Base-by-base conservation (phyloP, 2,329 filamentous ascomycete genomes). In the Xylariomycetidae sp. region DNA sequence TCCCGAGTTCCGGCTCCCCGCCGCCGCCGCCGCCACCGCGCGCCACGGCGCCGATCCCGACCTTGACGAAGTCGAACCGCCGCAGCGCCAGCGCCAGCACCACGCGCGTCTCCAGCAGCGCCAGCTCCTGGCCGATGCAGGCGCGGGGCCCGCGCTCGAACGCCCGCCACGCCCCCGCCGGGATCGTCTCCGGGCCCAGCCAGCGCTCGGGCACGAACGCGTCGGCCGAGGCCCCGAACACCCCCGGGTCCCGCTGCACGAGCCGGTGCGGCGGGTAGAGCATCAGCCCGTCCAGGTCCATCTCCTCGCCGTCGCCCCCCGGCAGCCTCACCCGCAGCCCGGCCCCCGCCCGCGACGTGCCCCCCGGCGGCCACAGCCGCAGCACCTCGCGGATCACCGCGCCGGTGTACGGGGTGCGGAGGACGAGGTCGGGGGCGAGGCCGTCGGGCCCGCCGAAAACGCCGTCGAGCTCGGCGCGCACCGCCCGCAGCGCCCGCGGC, bases 121-220 rank as follows among this genome's bases (percentile, higher is more conserved):
- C 52, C 8, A 58, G 30, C 23, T 47, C 41, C 38, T 56, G 51
- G 5, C 52, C 54, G n/a, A 57, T 47, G 29, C 54, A 57, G 10
- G 37, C 46, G 2, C 54, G 33, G 3, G 57, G 50, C 0, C 57
- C 57, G 13, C 43, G 34, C 23, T 58, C 56, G 22, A 61, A 61
- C 1, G 52, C 47, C 1, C 56, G 44, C 40, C 43, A 60, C 6
- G 54, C 53, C 7, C 30, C 25, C 14, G 26, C 28, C 16, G 38
- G 35, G 12, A 37, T 31, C 30, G 7, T 48, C 19, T 36, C 42
- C 10, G 44, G 42, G 38, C 41, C 47, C 4, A 42, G 31, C 32
- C 33, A 40, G 13, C 40, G 37, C 29, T 42, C 40, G 2, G 40
- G 40, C 4, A 25, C 17, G 29, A 37, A 40, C 12, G 20, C 13